These are phyloP conservation scores for Paramecium biaurelia DNA, from an alignment of 73 alveolate species.

Conservation along the genomic window DNA sequence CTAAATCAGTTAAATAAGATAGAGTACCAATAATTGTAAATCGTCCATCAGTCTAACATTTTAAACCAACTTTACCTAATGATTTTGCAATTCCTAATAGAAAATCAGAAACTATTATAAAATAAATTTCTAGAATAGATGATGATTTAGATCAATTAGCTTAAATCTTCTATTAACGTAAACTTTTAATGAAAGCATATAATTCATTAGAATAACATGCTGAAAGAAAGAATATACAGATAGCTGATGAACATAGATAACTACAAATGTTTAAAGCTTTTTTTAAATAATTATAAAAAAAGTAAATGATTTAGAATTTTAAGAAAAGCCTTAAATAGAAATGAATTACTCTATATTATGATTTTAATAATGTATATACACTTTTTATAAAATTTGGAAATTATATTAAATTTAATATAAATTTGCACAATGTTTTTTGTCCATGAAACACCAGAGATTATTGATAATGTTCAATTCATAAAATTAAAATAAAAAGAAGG, in stretches of 20 bases:
- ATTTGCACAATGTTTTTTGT: background rate
- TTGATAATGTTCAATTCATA: background rate
- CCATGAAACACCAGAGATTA: background rate
- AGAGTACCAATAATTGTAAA: background rate
- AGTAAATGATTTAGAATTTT: background rate
- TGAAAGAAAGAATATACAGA: background rate
- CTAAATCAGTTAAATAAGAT: background rate
- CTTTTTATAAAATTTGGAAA: background rate
- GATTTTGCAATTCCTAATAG: background rate
- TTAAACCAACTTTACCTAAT: background rate
- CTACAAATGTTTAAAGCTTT: background rate
- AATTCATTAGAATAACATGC: background rate
- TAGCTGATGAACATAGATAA: background rate
- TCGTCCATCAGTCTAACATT: background rate
- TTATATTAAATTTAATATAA: background rate
- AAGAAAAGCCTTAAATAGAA: background rate
- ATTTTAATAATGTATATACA: background rate
- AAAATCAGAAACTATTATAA: background rate
- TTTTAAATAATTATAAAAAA: background rate
- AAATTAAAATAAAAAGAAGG: background rate
- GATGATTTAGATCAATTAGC: background rate
- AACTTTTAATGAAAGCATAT: background rate
- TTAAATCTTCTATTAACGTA: background rate
- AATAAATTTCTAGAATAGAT: background rate
- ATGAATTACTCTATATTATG: background rate